These are phyloP conservation scores for Gossypium lobatum DNA, from an alignment of 441 rosid genomes.

Conservation along the genomic window DNA sequence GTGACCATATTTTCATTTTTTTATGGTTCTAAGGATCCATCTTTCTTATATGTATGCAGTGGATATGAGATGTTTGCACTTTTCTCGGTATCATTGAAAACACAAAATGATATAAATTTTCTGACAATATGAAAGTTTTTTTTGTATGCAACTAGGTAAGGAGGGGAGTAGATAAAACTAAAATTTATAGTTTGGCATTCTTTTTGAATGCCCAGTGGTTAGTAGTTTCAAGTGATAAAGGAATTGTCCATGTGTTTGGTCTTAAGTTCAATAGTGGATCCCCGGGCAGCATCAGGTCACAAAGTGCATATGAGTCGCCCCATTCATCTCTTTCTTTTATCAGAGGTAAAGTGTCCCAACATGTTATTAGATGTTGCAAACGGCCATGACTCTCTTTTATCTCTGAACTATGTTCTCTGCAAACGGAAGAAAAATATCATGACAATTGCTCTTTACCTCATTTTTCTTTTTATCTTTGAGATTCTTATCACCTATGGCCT, in stretches of 20 bases:
- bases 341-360: conserved; percentile 30
- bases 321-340: conserved; percentile 48
- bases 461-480: background rate
- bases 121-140: background rate
- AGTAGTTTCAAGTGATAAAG: conserved; percentile 72
- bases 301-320: conserved; percentile 23
- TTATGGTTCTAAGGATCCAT: too few relatives aligned
- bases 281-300: conserved; percentile 28
- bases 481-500: background rate
- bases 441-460: background rate
- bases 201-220: conserved; percentile 58
- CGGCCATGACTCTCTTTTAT: background rate
- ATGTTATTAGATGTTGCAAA: background rate
- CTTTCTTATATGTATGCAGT: background rate
- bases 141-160: conserved; percentile 33
- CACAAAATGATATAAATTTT: background rate
- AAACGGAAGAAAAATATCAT: background rate
- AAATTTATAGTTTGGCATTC: conserved; percentile 63
- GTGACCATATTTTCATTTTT: too few relatives aligned
- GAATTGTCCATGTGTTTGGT: conserved; percentile 61
- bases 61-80: background rate
- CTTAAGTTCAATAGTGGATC: conserved; percentile 50
- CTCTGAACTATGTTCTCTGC: background rate
- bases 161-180: conserved; percentile 75
- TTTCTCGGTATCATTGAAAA: background rate